These are phyloP conservation scores for Gossypium trilobum DNA, from an alignment of 441 rosid species.

Conservation along the genomic window DNA sequence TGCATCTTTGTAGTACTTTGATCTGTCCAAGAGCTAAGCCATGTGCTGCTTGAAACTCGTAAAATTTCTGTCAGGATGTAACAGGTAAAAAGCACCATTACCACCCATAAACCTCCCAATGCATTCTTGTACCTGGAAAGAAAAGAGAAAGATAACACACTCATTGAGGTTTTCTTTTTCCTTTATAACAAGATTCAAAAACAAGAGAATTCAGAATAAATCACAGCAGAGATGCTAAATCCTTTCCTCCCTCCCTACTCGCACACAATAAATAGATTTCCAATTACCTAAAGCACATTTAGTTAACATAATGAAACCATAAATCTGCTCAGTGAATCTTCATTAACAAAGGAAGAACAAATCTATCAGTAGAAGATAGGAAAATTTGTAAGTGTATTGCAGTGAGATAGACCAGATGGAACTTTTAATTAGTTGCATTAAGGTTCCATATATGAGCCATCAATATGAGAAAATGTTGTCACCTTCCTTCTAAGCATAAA, in stretches of 20 bases:
- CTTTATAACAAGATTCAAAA: background rate
- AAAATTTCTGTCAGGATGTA: constrained; percentile 65
- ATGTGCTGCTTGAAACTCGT: constrained; percentile 86
- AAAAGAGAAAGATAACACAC: constrained; percentile 2
- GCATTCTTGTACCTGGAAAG: constrained; percentile 81
- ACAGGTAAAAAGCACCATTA: constrained; percentile 68
- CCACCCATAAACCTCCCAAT: constrained; percentile 95
- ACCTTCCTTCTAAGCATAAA: background rate
- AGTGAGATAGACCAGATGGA: background rate
- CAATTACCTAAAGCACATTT: constrained; percentile 3
- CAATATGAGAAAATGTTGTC: background rate
- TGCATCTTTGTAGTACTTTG: constrained; percentile 46
- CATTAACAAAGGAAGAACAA: background rate
- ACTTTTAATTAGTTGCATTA: background rate
- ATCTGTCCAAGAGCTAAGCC: constrained; percentile 98
- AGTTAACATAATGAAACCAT: background rate
- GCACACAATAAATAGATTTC: background rate
- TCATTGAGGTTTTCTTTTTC: background rate
- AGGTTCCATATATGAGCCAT: background rate
- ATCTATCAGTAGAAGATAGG: background rate
- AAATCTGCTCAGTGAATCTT: background rate
- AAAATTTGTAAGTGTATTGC: background rate
- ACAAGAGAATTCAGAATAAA: background rate
- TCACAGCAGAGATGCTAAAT: background rate
- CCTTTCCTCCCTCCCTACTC: background rate